Percentiles rank a stretch among this genome's conserved stretches.
Conservation (phyloP, 148 eudicot species). For the Camellia japonica region DNA sequence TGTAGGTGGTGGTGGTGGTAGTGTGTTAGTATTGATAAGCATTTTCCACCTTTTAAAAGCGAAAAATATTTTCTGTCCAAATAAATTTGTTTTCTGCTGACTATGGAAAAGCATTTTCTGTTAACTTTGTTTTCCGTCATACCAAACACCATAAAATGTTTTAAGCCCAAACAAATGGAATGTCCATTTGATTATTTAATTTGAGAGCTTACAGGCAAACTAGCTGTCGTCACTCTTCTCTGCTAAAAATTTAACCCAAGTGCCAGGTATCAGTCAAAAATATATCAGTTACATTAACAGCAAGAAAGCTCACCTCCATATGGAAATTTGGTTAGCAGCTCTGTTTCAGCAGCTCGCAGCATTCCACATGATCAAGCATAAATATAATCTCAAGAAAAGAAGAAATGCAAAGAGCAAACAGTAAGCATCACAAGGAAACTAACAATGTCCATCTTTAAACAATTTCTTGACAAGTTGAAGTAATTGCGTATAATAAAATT, state of each 20-base stretch:
- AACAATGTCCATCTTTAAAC: background rate
- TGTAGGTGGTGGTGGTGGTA: no score
- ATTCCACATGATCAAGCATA: background rate
- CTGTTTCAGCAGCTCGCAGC: conserved; percentile 88
- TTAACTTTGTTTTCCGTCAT: no score
- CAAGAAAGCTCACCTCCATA: conserved; percentile 63
- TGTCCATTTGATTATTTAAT: background rate
- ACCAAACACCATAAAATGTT: no score
- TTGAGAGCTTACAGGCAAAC: background rate
- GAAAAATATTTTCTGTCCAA: no score
- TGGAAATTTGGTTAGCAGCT: conserved; percentile 72
- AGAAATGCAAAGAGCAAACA: no score
- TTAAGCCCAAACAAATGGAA: no score
- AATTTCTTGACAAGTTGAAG: background rate
- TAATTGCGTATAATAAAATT: no score
- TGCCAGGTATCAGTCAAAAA: background rate
- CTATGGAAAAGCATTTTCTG: no score
- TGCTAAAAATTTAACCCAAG: background rate
- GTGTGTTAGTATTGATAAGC: no score
- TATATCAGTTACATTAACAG: background rate
- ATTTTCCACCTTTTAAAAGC: no score
- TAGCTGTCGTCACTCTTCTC: background rate
- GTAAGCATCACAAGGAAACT: background rate
- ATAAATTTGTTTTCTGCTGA: no score
- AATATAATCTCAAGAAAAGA: background rate